These are phyloP conservation scores for Microcos paniculata DNA, from an alignment of 345 rosid genomes.

Conservation along the genomic window DNA sequence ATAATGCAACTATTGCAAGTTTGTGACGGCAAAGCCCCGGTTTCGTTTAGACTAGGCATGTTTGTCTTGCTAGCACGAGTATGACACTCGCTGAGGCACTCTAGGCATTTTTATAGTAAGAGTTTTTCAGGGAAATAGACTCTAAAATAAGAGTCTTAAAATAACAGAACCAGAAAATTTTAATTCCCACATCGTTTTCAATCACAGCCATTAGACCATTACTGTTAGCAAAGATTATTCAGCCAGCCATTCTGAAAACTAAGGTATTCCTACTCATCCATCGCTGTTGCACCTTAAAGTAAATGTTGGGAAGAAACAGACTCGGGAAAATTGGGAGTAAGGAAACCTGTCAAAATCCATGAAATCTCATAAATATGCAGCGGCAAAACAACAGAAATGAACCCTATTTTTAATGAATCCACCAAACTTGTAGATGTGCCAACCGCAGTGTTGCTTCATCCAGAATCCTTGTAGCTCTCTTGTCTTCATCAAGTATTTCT, in stretches of 20 bases:
- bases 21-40: not conserved
- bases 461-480: constrained; percentile 41
- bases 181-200: not conserved
- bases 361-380: not conserved
- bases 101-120: no score
- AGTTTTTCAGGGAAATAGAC: no score
- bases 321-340: not conserved
- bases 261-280: not conserved
- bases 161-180: not conserved
- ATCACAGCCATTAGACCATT: not conserved
- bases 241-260: constrained; percentile 2
- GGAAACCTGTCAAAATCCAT: not conserved
- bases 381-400: not conserved
- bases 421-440: constrained; percentile 49
- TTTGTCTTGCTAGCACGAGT: not conserved
- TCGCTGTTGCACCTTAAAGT: not conserved
- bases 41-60: not conserved
- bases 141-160: no score
- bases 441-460: constrained; percentile 42
- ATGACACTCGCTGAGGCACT: no score
- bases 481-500: constrained; percentile 47
- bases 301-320: not conserved
- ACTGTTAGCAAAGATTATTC: not conserved
- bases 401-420: not conserved
- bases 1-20: not conserved